phyloP scores from a whole-genome alignment of 1,284 basidiomycete species.

The Ganoderma leucocontextum region DNA sequence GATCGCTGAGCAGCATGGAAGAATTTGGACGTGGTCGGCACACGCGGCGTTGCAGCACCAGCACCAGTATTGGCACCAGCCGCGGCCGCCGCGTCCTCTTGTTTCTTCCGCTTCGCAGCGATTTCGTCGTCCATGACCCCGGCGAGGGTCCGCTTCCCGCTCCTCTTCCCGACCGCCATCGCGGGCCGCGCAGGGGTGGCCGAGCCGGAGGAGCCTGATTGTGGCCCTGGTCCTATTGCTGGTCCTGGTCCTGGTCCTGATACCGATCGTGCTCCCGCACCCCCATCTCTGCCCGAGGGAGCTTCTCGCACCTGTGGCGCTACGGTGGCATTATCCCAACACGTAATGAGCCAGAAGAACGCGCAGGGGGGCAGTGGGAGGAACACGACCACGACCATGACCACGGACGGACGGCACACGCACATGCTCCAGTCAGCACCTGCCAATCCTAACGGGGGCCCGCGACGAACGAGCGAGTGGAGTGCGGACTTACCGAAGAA shows the following conservation, averaged over 20 bases:
- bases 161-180: conserved; percentile 60
- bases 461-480: conserved; percentile 15
- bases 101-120: conserved; percentile 58
- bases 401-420: conserved; percentile 1
- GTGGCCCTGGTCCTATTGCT: not conserved
- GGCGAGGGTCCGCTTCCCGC: conserved; percentile 76
- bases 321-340: conserved; percentile 42
- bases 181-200: conserved; percentile 4
- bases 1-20: conserved; percentile 37
- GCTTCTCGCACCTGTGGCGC: conserved; percentile 52
- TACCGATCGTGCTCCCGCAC: conserved; percentile 7
- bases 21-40: conserved; percentile 37
- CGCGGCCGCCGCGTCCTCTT: conserved; percentile 34
- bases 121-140: conserved; percentile 74
- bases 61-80: not conserved
- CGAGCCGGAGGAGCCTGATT: conserved; percentile 6
- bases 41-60: conserved; percentile 25
- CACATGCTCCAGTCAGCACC: not conserved
- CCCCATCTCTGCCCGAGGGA: conserved; percentile 44
- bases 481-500: conserved; percentile 66
- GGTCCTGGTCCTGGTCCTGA: not conserved
- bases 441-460: conserved; percentile 3
- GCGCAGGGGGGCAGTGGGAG: conserved; percentile 4
- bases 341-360: conserved; percentile 34
- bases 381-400: conserved; percentile 1